Evolutionary conservation across 2,329 filamentous ascomycete species (phyloP).

Genomic region (Neobulgaria alba): DNA sequence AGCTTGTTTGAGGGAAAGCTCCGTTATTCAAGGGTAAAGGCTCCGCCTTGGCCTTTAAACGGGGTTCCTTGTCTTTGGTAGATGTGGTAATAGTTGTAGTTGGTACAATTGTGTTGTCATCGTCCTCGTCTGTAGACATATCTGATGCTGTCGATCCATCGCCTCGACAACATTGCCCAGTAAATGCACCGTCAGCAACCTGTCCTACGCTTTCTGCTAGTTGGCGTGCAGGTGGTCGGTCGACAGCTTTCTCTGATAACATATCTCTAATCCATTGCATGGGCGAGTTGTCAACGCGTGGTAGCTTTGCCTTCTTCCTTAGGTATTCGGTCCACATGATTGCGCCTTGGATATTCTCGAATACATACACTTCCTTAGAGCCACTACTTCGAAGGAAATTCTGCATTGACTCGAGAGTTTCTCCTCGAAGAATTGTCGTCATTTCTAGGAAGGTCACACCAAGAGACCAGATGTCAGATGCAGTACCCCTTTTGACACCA

Average conservation of each 20-base stretch:
- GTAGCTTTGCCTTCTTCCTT: slow-evolving; percentile 2
- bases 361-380: neutral
- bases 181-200: slow-evolving; percentile 1
- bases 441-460: slow-evolving; percentile 20
- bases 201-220: slow-evolving; percentile 3
- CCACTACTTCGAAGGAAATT: neutral
- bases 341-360: neutral
- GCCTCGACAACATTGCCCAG: neutral
- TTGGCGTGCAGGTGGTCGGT: slow-evolving; percentile 4
- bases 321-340: slow-evolving; percentile 4
- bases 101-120: too few relatives aligned
- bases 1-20: too few relatives aligned
- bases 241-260: slow-evolving; percentile 4
- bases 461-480: slow-evolving; percentile 17
- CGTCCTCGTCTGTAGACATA: slow-evolving; percentile 5
- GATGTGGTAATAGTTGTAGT: too few relatives aligned
- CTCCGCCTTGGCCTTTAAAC: too few relatives aligned
- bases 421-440: slow-evolving; percentile 10
- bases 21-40: too few relatives aligned
- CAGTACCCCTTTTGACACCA: slow-evolving; percentile 1
- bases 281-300: slow-evolving; percentile 5
- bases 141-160: slow-evolving; percentile 1
- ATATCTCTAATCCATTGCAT: slow-evolving; percentile 11
- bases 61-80: too few relatives aligned
- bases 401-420: slow-evolving; percentile 2